Conservation (phyloP, 139 green algal species). For the Chlorella ohadii region DNA sequence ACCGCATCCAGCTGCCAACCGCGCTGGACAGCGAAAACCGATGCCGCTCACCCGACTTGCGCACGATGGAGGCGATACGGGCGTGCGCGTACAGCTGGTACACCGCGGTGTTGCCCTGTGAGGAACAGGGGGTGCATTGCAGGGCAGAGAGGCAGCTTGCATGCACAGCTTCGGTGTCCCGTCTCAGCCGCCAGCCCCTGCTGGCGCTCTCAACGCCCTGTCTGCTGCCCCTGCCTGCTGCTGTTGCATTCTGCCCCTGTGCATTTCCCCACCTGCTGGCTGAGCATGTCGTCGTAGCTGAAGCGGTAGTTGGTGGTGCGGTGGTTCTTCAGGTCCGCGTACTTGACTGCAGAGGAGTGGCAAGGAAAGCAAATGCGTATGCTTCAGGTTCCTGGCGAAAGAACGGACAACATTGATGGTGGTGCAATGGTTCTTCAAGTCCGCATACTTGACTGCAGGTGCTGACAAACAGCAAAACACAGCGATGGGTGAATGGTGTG, state of each 20-base stretch:
- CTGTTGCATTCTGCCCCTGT: too few species aligned
- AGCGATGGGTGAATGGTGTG: too few species aligned
- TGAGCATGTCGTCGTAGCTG: constrained; percentile 94
- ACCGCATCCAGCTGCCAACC: too few species aligned
- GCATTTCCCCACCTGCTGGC: constrained; percentile 75
- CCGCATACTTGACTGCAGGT: constrained; percentile 93
- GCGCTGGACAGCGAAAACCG: too few species aligned
- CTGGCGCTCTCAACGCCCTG: too few species aligned
- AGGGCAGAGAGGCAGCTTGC: background rate
- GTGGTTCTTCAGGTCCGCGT: constrained; percentile 97
- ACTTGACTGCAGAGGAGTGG: constrained; percentile 86
- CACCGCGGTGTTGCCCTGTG: constrained; percentile 95
- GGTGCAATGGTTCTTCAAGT: constrained; percentile 94
- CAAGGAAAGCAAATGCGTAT: background rate
- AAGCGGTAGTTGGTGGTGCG: constrained; percentile 97
- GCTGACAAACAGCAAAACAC: too few species aligned
- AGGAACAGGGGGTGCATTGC: background rate
- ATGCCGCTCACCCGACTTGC: constrained; percentile 63
- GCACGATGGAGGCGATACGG: constrained; percentile 85
- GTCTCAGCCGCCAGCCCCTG: too few species aligned
- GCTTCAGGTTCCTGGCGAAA: background rate
- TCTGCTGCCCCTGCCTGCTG: too few species aligned
- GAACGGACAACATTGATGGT: too few species aligned
- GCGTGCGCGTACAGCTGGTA: constrained; percentile 98
- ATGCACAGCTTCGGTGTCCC: too few species aligned